Evolutionary conservation across 1,284 basidiomycete genomes (phyloP).

Genomic region (Thelephora terrestris): DNA sequence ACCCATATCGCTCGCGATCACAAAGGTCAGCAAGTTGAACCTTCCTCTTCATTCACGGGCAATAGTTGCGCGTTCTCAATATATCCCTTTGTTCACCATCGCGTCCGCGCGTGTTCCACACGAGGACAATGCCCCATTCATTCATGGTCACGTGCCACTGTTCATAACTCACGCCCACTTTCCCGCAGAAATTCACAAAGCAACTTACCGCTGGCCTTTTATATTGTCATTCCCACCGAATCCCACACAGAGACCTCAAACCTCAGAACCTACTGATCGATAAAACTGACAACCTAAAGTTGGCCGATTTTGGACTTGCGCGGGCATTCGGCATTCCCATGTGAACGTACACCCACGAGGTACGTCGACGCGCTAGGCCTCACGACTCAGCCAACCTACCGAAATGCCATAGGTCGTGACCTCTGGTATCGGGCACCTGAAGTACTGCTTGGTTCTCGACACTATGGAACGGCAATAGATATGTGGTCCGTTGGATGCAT

Average conservation of each 20-base stretch:
- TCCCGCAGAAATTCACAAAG: slow-evolving; percentile 75
- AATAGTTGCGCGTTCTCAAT: slow-evolving; percentile 1
- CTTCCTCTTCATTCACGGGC: neutral
- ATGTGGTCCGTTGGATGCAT: slow-evolving; percentile 99
- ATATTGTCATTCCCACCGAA: slow-evolving; percentile 95
- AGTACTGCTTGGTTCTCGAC: slow-evolving; percentile 89
- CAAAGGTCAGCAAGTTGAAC: slow-evolving; percentile 53
- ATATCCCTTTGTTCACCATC: slow-evolving; percentile 14
- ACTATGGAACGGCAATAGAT: slow-evolving; percentile 95
- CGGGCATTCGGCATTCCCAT: slow-evolving; percentile 97
- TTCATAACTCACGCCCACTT: neutral
- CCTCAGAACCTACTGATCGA: slow-evolving; percentile 97
- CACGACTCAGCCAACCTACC: neutral
- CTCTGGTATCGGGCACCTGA: slow-evolving; percentile 96
- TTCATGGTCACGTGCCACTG: neutral
- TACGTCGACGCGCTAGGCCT: slow-evolving; percentile 26
- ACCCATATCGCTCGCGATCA: slow-evolving; percentile 66
- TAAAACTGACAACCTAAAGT: slow-evolving; percentile 81
- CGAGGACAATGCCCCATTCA: neutral
- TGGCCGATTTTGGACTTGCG: slow-evolving; percentile 95
- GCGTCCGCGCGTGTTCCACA: slow-evolving; percentile 11
- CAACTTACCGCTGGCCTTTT: no score
- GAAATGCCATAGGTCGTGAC: slow-evolving; percentile 74
- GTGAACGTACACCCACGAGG: slow-evolving; percentile 97
- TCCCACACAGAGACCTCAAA: slow-evolving; percentile 95